These are phyloP conservation scores for Nelumbo lutea DNA, from an alignment of 164 flowering plant genomes.

Conservation along the genomic window DNA sequence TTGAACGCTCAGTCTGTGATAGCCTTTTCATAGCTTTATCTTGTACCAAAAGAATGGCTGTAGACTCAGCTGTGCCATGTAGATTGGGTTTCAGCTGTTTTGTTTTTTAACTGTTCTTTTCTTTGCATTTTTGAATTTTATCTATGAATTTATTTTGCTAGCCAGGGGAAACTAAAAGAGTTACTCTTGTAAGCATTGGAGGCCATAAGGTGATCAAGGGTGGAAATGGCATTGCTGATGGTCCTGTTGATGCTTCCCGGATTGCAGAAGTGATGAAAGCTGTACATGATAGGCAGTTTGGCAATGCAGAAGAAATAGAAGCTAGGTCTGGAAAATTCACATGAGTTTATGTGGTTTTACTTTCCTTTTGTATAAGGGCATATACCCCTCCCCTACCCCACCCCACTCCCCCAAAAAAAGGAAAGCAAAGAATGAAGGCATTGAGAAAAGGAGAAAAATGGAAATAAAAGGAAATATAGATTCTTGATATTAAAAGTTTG, in stretches of 20 bases:
- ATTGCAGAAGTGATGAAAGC: conserved; percentile 38
- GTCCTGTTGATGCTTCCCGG: conserved; percentile 43
- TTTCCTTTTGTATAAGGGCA: too few relatives aligned
- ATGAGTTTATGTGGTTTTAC: too few relatives aligned
- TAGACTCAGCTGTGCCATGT: background rate
- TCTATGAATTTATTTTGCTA: conserved; percentile 22
- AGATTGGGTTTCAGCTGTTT: background rate
- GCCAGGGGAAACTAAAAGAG: conserved; percentile 86
- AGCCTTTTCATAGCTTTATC: too few relatives aligned
- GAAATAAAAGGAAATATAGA: background rate
- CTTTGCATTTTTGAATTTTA: conserved; percentile 2
- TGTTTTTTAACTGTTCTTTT: background rate
- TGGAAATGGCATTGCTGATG: conserved; percentile 81
- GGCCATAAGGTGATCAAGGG: conserved; percentile 74
- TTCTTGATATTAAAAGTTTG: conserved; percentile 12
- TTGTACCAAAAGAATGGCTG: too few relatives aligned
- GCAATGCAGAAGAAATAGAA: conserved; percentile 43
- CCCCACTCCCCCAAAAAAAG: too few relatives aligned
- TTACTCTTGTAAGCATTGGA: conserved; percentile 71
- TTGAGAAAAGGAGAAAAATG: too few relatives aligned
- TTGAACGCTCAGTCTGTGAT: too few relatives aligned
- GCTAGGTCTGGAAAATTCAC: conserved; percentile 41
- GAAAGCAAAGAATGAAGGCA: too few relatives aligned
- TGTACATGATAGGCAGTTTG: conserved; percentile 32
- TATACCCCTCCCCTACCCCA: too few relatives aligned